Base-by-base conservation (phyloP, 257 asterid species). In the Solanum corneliomulleri region DNA sequence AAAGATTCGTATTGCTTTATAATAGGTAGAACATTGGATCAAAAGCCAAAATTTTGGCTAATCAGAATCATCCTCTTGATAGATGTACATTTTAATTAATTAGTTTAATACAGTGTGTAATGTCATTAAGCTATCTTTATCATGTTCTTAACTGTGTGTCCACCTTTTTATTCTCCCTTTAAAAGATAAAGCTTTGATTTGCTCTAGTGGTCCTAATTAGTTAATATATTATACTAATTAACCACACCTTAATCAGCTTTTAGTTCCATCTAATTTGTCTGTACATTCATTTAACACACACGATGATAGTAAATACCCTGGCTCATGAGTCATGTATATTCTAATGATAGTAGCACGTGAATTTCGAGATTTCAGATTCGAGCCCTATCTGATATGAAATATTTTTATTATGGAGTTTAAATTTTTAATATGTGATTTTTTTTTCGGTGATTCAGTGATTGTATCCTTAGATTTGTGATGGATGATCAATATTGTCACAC, bases 11-110 rank as follows among this genome's bases (percentile, higher is more conserved):
- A 42, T 60, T 52, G 81, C 83, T 90, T 89, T 91, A 87, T 80
- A 90, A 87, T 91, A 90, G 91, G 92, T 88, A 87, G 86, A 45
- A 86, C 18, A 85, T 87, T 86, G 85, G 87, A 72, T 74, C 39
- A 77, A 69, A 86, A 62, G 42, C 60, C 52, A 42, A 37, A 87
- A 72, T 85, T 39, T 76, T 89, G 92, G 87, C 89, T 90, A 92
- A 90, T 86, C 88, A 85, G 86, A 87, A 37, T 71, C 71, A 68
- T 87, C 60, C 41, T 60, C 88, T 84, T 86, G 66, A 88, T 68
- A 13, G 18, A 42, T 82, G 23, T 44, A 20, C 31, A 39, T 77
- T 87, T 88, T 62, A 21, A 4, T 33, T 62, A 52, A 20, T 72
- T 64, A 21, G 29, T 82, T 18, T 45, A n/a, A 45, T 16, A 52